Base-by-base conservation (phyloP, 2,329 filamentous ascomycete species). In the Neofusicoccum cordaticola region DNA sequence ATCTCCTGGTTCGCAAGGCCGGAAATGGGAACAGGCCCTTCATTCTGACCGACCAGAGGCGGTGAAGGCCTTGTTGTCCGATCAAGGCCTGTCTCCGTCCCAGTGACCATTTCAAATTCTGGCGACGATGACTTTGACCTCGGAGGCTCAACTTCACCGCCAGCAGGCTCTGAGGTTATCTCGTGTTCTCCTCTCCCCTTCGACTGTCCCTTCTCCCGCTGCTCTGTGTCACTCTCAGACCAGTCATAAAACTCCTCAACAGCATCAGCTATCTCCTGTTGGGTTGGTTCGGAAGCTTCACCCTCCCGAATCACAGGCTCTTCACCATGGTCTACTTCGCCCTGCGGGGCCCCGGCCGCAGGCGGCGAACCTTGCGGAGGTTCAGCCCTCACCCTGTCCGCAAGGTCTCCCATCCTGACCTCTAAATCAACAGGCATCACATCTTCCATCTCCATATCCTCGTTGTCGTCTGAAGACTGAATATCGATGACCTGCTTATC, bases 401-500 rank as follows among this genome's bases (percentile, higher is more conserved):
- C 80, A 17, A 82, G 65, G 68, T 83, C 78, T 39, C 76, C 78
- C 75, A 82, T 80, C 19, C 68, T 72, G 15, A 76, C 41, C 52
- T 73, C 67, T 9, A 67, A 27, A n/a, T 78, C 74, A 56, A 71
- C 70, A 7, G 71, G 63, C 13, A 73, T 53, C 7, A 75, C 69
- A 66, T 77, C 75, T 34, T 76, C 72, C 73, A 76, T 76, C 27
- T 70, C 68, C 52, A 66, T 50, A 15, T 72, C 67, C 27, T 83
- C 84, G 41, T 81, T 82, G 22, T 83, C 84, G 50, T 87, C 85
- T 2, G 85, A 52, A 86, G 87, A 89, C 35, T 85, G 84, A 42
- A 92, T 85, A 66, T 87, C 82, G 60, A 91, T 84, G 11, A 88
- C 76, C 0, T 82, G 82, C 52, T 79, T 77, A 50, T 83, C 79